Evolutionary conservation across 1,284 basidiomycete genomes (phyloP), one percentile per base, ranked within the genome.

Genomic region (Flammula alnicola): DNA sequence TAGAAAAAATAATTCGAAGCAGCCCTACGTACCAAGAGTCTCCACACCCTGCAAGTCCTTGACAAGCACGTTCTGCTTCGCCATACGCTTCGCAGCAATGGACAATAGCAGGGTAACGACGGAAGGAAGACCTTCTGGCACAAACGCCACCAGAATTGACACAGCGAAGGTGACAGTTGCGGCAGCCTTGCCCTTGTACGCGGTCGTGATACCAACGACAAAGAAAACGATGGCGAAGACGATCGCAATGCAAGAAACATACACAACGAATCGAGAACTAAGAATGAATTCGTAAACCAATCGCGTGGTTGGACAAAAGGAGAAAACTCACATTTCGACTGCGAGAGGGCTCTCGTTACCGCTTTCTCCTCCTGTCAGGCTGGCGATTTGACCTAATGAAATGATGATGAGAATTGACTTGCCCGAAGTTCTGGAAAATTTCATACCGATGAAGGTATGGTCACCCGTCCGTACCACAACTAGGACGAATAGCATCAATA

Each of bases 51-150:
- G 83, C 10, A 86, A 63, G 59, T 86, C 81, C 57, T 86, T 86
- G 5, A 86, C 84, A 12, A 87, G 72, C 1, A 90, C 85, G 54
- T 87, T 86, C 62, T 84, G 81, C 17, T 77, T 77, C 1, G 84
- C 83, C 86, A 88, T 88, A 36, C 84, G 73, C 64, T 85, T 84
- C 3, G 86, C 86, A 1, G 85, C 84, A 41, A 88, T 84, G 2
- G 86, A 86, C 4, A 89, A 65, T 49, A 88, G 67, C 7, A 88
- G 73, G 1, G 86, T 86, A 37, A 89, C 86, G 2, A 85, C 84
- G 8, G 84, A 83, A 0, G 86, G 85, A 33, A 88, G 69, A 56
- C 85, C 85, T 61, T 85, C 83, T 0, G 81, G 84, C 1, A 84
- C 83, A 61, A 84, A 89, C 3, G 86, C 84, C n/a, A 88, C 86